A percentile compares a stretch with the other conserved stretches of the same genome.
Evolutionary conservation across 768 basidiomycete species (phyloP).

Genomic region (Tricholoma terreum): DNA sequence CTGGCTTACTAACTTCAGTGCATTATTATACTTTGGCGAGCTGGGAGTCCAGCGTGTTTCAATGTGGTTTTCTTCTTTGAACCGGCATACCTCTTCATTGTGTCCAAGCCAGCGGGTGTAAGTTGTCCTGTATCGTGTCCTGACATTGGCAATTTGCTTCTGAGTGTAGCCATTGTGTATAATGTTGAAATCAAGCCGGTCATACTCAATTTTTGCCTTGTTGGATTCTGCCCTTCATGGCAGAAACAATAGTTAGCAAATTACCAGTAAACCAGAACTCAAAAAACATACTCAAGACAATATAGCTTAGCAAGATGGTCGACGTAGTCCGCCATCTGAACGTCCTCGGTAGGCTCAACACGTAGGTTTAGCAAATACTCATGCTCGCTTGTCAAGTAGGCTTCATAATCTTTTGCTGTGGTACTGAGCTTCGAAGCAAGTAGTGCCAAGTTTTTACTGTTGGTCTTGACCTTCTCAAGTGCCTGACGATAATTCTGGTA

Average conservation of each 20-base stretch:
- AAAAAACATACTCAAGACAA: no score
- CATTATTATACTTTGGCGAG: conserved; percentile 20
- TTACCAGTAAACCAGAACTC: no score
- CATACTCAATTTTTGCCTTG: no score
- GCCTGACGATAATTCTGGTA: conserved; percentile 32
- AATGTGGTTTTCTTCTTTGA: conserved; percentile 26
- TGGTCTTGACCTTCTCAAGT: conserved; percentile 19
- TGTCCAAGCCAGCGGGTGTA: conserved; percentile 15
- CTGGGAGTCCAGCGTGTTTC: conserved; percentile 21
- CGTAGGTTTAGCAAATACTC: no score
- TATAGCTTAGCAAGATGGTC: conserved; percentile 24
- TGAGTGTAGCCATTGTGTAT: conserved; percentile 15
- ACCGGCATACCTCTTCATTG: conserved; percentile 13
- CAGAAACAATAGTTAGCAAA: no score
- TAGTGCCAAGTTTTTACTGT: conserved; percentile 8
- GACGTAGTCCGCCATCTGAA: conserved; percentile 30
- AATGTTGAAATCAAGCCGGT: conserved; percentile 1
- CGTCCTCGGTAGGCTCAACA: conserved; percentile 24
- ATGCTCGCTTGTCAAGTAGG: no score
- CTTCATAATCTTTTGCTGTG: no score
- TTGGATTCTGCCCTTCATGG: no score
- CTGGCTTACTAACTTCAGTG: conserved; percentile 12
- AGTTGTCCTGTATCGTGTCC: conserved; percentile 20
- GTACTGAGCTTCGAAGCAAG: conserved; percentile 9
- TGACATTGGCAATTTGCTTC: conserved; percentile 13